These are phyloP conservation scores for Botrytis fabae DNA, from an alignment of 2,329 filamentous ascomycete genomes.

Conservation along the genomic window DNA sequence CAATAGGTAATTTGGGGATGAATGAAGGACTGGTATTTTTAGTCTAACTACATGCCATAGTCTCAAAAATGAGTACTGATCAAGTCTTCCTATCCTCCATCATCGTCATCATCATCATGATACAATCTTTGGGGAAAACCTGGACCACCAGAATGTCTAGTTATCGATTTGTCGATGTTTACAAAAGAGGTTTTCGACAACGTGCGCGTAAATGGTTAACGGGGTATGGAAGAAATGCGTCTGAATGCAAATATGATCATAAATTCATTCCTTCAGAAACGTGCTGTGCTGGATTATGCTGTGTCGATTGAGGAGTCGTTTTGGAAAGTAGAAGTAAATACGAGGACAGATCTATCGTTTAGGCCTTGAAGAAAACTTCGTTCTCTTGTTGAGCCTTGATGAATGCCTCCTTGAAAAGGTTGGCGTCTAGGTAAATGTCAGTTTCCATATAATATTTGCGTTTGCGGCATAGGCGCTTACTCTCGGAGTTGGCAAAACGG, in stretches of 20 bases:
- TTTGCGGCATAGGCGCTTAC: slow-evolving; percentile 54
- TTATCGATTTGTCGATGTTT: slow-evolving; percentile 27
- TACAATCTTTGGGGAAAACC: slow-evolving; percentile 27
- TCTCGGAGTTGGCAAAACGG: slow-evolving; percentile 96
- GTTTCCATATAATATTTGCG: slow-evolving; percentile 3
- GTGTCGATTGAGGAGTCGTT: slow-evolving; percentile 28
- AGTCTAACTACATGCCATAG: slow-evolving; percentile 40
- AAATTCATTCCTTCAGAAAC: slow-evolving; percentile 34
- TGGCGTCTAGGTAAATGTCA: slow-evolving; percentile 68
- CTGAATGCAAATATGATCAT: slow-evolving; percentile 33
- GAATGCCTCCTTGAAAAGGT: slow-evolving; percentile 96
- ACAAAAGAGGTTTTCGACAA: slow-evolving; percentile 32
- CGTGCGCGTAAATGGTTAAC: slow-evolving; percentile 32
- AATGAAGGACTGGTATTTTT: slow-evolving; percentile 41
- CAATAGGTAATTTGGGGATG: slow-evolving; percentile 22
- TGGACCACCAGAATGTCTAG: slow-evolving; percentile 32
- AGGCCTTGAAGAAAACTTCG: slow-evolving; percentile 73
- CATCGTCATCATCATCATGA: slow-evolving; percentile 37
- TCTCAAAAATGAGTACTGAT: slow-evolving; percentile 32
- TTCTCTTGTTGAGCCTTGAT: slow-evolving; percentile 97
- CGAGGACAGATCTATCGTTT: slow-evolving; percentile 25
- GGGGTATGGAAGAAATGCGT: slow-evolving; percentile 26
- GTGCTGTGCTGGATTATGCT: slow-evolving; percentile 28
- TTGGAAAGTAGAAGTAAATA: slow-evolving; percentile 26
- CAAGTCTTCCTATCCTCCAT: slow-evolving; percentile 34